Conservation (phyloP, 331 rosid genomes). For the Malus hybrid region DNA sequence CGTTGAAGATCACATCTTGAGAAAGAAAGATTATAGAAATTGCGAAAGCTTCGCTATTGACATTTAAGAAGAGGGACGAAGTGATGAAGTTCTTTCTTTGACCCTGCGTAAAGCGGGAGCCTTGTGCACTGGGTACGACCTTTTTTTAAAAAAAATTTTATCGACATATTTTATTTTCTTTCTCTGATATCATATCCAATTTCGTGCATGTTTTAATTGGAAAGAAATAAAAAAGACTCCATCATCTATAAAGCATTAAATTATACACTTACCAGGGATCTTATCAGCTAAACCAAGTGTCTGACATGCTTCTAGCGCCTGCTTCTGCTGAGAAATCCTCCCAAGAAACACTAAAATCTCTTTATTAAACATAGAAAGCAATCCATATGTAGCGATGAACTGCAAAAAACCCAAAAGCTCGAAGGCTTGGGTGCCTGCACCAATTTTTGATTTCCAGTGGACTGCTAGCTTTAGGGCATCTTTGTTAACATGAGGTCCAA, state of each 20-base stretch:
- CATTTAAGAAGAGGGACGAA: neutral
- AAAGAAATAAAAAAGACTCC: neutral
- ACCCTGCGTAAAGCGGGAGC: too few relatives aligned
- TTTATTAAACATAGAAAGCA: conserved; percentile 28
- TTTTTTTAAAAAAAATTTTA: too few relatives aligned
- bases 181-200: neutral
- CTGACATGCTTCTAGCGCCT: conserved; percentile 29
- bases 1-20: neutral
- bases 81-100: too few relatives aligned
- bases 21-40: neutral
- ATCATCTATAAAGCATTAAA: neutral
- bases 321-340: conserved; percentile 32
- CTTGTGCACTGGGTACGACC: too few relatives aligned
- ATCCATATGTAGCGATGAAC: conserved; percentile 37
- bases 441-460: conserved; percentile 31
- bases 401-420: conserved; percentile 44
- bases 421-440: conserved; percentile 16
- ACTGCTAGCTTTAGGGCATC: conserved; percentile 45
- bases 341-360: conserved; percentile 44
- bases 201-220: neutral
- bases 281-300: conserved; percentile 35
- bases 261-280: conserved; percentile 19
- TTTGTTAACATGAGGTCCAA: conserved; percentile 29
- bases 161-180: neutral
- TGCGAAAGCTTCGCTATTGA: neutral